Evolutionary conservation across 2,329 filamentous ascomycete genomes (phyloP), one percentile per base, ranked within the genome.

Genomic region (Incumbomyces delicatus): DNA sequence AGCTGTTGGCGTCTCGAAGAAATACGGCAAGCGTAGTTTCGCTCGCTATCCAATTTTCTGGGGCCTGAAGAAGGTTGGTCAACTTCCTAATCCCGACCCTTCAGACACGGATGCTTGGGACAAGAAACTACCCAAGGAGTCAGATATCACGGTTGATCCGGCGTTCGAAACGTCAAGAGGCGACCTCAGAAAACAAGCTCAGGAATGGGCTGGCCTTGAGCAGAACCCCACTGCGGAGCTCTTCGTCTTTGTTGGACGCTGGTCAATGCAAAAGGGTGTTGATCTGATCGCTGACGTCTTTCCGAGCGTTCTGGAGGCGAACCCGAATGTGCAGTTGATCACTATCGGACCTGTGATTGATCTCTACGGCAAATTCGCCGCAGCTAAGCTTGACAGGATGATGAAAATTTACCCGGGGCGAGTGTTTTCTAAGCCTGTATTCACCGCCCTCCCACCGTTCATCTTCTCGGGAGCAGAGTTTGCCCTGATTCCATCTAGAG

Each of bases 1-100:
- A 46, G 79, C 80, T 12, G 80, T 83, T 29, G 80, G 80, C 54
- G 80, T 83, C 1, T 81, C 76, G 1, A 79, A 77, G 55, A 83
- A 83, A 60, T 83, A 83, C 53, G 80, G 80, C 13, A 79, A 80
- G 57, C 75, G 80, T 14, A 79, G 78, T 2, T 80, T 77, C 59
- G 78, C 78, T 40, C 71, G 80, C 37, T 83, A 83, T 58, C 80
- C 80, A 2, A 83, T 83, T 49, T 82, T 84, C 64, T 83, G 80
- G 80, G 77, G 77, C 46, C 61, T 82, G 46, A 74, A 75, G 54
- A 75, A 74, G 58, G 75, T 83, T 45, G 78, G 78, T 14, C 73
- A 77, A 44, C 65, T 83, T 30, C 80, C 79, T 1, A 83, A 83
- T 55, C 79, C 80, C 1, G 79, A 83, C 59, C 79, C 79, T 3